These are phyloP conservation scores for Discostella stelligera DNA, from an alignment of 352 stramenopile species.

Conservation along the genomic window DNA sequence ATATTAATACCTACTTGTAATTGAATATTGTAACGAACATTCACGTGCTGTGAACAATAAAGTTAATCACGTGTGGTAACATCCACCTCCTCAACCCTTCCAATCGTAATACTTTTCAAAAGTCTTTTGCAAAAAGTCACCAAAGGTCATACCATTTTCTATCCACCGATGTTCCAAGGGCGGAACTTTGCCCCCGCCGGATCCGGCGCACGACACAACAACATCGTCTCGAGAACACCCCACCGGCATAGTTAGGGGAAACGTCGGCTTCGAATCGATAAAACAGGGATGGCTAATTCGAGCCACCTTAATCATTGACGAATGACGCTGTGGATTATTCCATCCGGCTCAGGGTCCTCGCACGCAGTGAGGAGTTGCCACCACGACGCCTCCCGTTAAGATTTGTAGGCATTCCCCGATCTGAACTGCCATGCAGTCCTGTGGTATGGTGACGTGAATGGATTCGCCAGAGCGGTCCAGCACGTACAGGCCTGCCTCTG, in stretches of 20 bases:
- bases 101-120: conserved; percentile 82
- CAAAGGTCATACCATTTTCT: conserved; percentile 80
- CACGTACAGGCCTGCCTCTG: conserved; percentile 89
- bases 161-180: conserved; percentile 70
- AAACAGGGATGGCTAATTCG: conserved; percentile 77
- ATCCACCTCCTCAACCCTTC: conserved; percentile 12
- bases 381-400: conserved; percentile 69
- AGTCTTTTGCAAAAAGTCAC: conserved; percentile 80
- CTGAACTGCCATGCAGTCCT: conserved; percentile 92
- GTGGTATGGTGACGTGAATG: conserved; percentile 73
- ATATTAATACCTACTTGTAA: not conserved
- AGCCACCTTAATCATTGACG: conserved; percentile 38
- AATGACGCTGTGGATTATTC: conserved; percentile 7
- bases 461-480: conserved; percentile 88
- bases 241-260: conserved; percentile 54
- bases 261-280: conserved; percentile 73
- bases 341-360: conserved; percentile 42
- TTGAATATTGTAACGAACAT: not conserved
- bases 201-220: conserved; percentile 25
- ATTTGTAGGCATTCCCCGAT: conserved; percentile 86
- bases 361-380: conserved; percentile 82
- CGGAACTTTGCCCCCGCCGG: conserved; percentile 63
- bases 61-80: not conserved
- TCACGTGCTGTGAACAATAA: not conserved
- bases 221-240: conserved; percentile 57